Conservation (phyloP, 345 rosid genomes). For the Erodium maritimum region DNA sequence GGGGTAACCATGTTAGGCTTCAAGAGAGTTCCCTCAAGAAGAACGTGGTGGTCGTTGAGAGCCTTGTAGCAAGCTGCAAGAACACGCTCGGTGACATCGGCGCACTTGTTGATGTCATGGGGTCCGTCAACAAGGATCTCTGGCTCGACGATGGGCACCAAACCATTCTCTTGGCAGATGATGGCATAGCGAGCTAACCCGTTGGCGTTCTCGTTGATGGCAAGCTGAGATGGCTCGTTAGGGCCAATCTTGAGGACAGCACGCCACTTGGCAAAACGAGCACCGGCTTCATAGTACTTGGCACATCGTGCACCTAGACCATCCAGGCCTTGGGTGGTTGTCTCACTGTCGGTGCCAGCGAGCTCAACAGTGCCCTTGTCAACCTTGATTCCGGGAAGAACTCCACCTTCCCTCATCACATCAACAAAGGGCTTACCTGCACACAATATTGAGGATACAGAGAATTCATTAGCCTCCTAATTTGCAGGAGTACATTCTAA, state of each 20-base stretch:
- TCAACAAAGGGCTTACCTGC: slow-evolving; percentile 76
- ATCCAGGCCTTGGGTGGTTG: slow-evolving; percentile 87
- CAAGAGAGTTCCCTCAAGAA: no score
- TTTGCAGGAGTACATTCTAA: no score
- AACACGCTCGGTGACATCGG: no score
- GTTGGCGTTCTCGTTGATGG: slow-evolving; percentile 79
- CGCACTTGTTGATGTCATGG: slow-evolving; percentile 69
- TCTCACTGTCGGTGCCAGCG: slow-evolving; percentile 82
- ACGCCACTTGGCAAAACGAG: slow-evolving; percentile 96
- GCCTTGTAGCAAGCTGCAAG: slow-evolving; percentile 15
- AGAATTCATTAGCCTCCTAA: no score
- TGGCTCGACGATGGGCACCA: slow-evolving; percentile 93
- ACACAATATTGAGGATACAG: not conserved
- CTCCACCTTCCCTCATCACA: slow-evolving; percentile 68
- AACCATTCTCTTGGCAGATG: slow-evolving; percentile 54
- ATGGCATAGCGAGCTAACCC: slow-evolving; percentile 53
- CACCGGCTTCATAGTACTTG: slow-evolving; percentile 16
- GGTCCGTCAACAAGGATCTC: slow-evolving; percentile 84
- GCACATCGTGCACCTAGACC: slow-evolving; percentile 78
- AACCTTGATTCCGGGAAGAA: slow-evolving; percentile 91
- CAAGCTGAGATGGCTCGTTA: slow-evolving; percentile 68
- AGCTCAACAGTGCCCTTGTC: slow-evolving; percentile 83
- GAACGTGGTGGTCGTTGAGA: no score
- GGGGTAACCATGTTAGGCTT: slow-evolving; percentile 57
- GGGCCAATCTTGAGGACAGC: slow-evolving; percentile 71